phyloP scores from a whole-genome alignment of 2,329 filamentous ascomycete genomes.

The Alternaria metachromatica region DNA sequence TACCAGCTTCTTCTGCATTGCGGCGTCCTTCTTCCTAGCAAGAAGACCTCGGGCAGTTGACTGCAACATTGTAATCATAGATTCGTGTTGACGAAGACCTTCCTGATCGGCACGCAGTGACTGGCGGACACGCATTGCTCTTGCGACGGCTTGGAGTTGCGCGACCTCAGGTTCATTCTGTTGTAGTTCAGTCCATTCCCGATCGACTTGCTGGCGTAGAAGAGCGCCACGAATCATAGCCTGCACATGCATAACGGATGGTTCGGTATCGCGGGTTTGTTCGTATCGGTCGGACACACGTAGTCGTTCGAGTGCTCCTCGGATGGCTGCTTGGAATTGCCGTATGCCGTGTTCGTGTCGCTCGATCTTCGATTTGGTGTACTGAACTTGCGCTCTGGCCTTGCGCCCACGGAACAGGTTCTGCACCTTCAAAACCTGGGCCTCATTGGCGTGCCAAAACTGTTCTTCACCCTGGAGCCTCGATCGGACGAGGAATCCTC shows the following conservation, averaged over 20 bases:
- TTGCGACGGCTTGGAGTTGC: conserved; percentile 50
- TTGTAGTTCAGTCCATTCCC: conserved; percentile 41
- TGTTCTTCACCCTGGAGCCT: conserved; percentile 67
- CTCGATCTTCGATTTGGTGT: conserved; percentile 56
- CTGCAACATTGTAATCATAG: conserved; percentile 64
- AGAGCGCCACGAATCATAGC: conserved; percentile 70
- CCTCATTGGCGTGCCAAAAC: conserved; percentile 73
- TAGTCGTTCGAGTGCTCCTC: conserved; percentile 54
- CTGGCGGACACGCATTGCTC: conserved; percentile 52
- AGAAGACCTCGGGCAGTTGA: conserved; percentile 65
- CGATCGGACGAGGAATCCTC: conserved; percentile 76
- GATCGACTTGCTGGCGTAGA: conserved; percentile 63
- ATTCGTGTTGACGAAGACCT: conserved; percentile 47
- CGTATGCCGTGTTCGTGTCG: conserved; percentile 55
- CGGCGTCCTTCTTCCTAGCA: conserved; percentile 50
- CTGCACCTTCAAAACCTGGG: conserved; percentile 79
- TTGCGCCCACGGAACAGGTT: conserved; percentile 76
- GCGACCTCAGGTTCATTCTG: conserved; percentile 59
- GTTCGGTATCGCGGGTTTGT: conserved; percentile 67
- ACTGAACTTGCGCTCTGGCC: conserved; percentile 54
- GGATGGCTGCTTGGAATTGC: conserved; percentile 64
- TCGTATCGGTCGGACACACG: conserved; percentile 61
- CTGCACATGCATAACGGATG: conserved; percentile 61
- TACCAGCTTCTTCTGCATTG: conserved; percentile 51
- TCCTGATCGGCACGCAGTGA: conserved; percentile 44